Evolutionary conservation across 2,329 filamentous ascomycete species (phyloP).

Genomic region (Trichophyton simii): DNA sequence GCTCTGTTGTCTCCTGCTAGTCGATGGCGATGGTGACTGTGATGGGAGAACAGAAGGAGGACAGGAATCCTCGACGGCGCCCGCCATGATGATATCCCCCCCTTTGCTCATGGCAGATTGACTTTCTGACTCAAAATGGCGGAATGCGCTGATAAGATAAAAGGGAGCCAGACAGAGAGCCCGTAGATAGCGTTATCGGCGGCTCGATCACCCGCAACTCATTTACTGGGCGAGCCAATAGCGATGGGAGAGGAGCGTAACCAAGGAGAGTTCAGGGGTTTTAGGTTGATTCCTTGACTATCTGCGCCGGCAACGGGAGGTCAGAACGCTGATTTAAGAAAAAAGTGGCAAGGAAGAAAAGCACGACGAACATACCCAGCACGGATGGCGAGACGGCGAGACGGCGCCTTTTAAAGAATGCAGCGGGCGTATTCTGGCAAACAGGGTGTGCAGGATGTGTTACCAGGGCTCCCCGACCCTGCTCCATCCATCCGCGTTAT

Average conservation of each 20-base stretch:
- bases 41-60: constrained; percentile 20
- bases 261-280: too few species aligned
- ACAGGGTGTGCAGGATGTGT: neutral
- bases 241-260: too few species aligned
- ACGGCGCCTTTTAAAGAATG: neutral
- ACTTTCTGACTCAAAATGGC: neutral
- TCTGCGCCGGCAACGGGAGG: neutral
- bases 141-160: neutral
- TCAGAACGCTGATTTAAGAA: neutral
- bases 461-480: neutral
- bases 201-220: neutral
- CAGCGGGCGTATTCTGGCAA: neutral
- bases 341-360: neutral
- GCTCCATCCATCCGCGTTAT: neutral
- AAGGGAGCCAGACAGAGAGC: too few species aligned
- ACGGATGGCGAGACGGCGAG: neutral
- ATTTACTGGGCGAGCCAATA: neutral
- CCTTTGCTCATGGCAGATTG: neutral
- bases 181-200: neutral
- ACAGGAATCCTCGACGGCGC: neutral
- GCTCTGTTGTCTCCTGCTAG: constrained; percentile 44
- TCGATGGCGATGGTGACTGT: constrained; percentile 21
- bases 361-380: neutral
- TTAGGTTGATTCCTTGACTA: neutral
- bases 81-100: neutral